Percentiles rank a stretch among this genome's conserved stretches.
These are phyloP conservation scores for Sarcomyxa edulis DNA, from an alignment of 768 basidiomycete genomes.

Conservation along the genomic window DNA sequence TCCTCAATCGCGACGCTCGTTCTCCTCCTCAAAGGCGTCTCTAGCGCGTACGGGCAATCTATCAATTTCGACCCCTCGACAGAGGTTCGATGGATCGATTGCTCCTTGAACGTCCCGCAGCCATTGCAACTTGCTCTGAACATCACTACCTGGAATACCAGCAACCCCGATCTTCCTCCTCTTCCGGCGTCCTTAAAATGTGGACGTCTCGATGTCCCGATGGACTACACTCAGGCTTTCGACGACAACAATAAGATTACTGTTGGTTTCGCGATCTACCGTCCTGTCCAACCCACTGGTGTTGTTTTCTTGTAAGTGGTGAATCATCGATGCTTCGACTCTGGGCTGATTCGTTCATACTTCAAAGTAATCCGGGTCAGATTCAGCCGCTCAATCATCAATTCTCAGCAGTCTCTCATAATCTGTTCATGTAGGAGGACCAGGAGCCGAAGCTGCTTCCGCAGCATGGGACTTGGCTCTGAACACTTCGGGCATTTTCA, in stretches of 20 bases:
- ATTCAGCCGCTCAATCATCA: too few relatives aligned
- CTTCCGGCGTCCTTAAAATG: slow-evolving; percentile 4
- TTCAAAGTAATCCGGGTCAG: slow-evolving; percentile 12
- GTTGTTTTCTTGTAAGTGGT: slow-evolving; percentile 11
- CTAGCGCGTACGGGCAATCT: too few relatives aligned
- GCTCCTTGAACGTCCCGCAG: slow-evolving; percentile 6
- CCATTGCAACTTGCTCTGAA: slow-evolving; percentile 3
- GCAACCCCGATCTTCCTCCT: too few relatives aligned
- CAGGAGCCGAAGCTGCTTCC: slow-evolving; percentile 9
- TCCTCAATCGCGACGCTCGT: too few relatives aligned
- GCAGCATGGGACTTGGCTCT: slow-evolving; percentile 12
- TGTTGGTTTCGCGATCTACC: slow-evolving; percentile 14
- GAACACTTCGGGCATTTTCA: slow-evolving; percentile 8
- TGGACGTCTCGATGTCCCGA: slow-evolving; percentile 15
- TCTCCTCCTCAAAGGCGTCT: too few relatives aligned
- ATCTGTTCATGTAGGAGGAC: slow-evolving; percentile 11
- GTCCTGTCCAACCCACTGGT: slow-evolving; percentile 9
- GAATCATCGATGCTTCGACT: too few relatives aligned
- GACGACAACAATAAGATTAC: slow-evolving; percentile 11
- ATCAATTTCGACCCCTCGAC: too few relatives aligned
- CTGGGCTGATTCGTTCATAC: too few relatives aligned
- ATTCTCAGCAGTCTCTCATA: background rate
- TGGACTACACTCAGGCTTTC: slow-evolving; percentile 14
- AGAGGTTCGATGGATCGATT: slow-evolving; percentile 9
- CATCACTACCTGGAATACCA: too few relatives aligned